Percentiles rank a stretch among this genome's conserved stretches.
Evolutionary conservation across 1,139 yeast genomes (phyloP).

Genomic region (Candida frijolesensis): DNA sequence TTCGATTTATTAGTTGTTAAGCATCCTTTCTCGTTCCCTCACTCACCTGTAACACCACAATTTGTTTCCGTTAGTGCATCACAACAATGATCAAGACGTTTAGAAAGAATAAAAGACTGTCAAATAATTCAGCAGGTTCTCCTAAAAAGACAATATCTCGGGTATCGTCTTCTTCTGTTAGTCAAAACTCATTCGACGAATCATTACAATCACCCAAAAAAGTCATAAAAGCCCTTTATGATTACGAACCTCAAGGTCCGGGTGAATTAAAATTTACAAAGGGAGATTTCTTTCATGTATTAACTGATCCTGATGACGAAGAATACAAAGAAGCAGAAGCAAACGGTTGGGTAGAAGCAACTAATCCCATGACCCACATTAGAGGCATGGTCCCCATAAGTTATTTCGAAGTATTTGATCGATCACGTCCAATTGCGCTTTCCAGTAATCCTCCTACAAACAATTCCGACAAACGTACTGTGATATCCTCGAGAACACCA

Average conservation of each 20-base stretch:
- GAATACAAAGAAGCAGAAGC: conserved; percentile 28
- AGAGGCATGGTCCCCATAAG: conserved; percentile 87
- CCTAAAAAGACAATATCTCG: conserved; percentile 42
- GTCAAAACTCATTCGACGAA: conserved; percentile 12
- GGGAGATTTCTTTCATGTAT: conserved; percentile 90
- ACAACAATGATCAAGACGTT: conserved; percentile 42
- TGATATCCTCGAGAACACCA: neutral
- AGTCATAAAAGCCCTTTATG: conserved; percentile 81
- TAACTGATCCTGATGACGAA: conserved; percentile 54
- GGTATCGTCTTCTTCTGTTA: conserved; percentile 24
- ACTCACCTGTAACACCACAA: neutral
- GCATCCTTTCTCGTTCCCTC: neutral
- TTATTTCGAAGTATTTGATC: conserved; percentile 78
- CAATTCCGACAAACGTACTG: neutral
- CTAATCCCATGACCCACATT: conserved; percentile 76
- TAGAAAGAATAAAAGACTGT: conserved; percentile 46
- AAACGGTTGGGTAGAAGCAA: conserved; percentile 84
- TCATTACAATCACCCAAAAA: conserved; percentile 62
- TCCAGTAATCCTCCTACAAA: neutral
- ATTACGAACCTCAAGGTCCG: conserved; percentile 77
- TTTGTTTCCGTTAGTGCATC: neutral
- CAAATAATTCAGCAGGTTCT: conserved; percentile 33
- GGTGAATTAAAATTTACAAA: conserved; percentile 76
- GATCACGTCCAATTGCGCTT: conserved; percentile 43
- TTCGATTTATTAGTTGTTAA: too few relatives aligned